Conservation (phyloP, 352 stramenopile species). For the Phytophthora rubi region DNA sequence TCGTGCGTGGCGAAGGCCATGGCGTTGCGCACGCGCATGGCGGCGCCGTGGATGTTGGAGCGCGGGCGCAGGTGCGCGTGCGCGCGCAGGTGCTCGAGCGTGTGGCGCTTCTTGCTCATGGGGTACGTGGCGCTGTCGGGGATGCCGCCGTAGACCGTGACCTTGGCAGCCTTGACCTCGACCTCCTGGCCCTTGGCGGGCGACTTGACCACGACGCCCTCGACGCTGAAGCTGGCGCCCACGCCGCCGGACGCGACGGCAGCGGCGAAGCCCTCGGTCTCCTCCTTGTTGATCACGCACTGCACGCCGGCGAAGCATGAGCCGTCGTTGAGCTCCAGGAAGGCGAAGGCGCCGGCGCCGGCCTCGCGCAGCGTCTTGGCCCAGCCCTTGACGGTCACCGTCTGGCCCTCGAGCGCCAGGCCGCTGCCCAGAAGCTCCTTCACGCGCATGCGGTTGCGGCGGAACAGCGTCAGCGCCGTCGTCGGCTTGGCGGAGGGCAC, state of each 20-base stretch:
- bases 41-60: conserved; percentile 91
- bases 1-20: conserved; percentile 94
- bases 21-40: conserved; percentile 93
- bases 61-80: conserved; percentile 93
- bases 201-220: conserved; percentile 87
- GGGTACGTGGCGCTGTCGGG: conserved; percentile 91
- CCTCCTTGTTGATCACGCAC: conserved; percentile 82
- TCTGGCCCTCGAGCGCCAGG: conserved; percentile 77
- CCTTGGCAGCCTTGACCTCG: conserved; percentile 91
- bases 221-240: conserved; percentile 85
- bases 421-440: conserved; percentile 81
- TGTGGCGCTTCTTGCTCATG: conserved; percentile 94
- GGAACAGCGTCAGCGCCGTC: conserved; percentile 69
- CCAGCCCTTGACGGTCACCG: conserved; percentile 94
- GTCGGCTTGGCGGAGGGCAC: conserved; percentile 50
- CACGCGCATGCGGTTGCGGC: conserved; percentile 82
- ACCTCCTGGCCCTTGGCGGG: conserved; percentile 92
- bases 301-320: conserved; percentile 90
- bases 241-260: conserved; percentile 83
- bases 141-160: conserved; percentile 87
- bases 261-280: conserved; percentile 82
- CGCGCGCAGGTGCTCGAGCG: conserved; percentile 93
- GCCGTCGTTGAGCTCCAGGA: conserved; percentile 96
- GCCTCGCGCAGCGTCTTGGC: conserved; percentile 91
- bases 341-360: conserved; percentile 91